These are phyloP conservation scores for Diddensiella transvaalensis DNA, from an alignment of 805 yeast species.

Conservation along the genomic window DNA sequence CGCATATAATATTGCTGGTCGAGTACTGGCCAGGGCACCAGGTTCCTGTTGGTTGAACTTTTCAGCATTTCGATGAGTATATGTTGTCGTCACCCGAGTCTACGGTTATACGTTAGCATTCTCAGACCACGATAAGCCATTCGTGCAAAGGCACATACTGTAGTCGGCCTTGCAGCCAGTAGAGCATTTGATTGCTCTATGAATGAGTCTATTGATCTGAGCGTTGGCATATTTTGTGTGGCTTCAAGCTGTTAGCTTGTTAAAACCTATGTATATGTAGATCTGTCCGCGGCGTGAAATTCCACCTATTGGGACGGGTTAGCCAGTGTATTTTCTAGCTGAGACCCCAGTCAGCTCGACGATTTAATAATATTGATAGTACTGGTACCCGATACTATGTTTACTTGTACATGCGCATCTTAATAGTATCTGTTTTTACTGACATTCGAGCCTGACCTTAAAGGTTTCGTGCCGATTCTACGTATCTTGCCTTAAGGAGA, in stretches of 20 bases:
- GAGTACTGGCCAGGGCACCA: slow-evolving; percentile 28
- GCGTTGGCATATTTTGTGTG: slow-evolving; percentile 13
- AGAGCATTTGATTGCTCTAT: slow-evolving; percentile 42
- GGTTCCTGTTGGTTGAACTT: slow-evolving; percentile 26
- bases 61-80: slow-evolving; percentile 34
- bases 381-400: too few species aligned
- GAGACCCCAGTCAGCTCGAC: not conserved
- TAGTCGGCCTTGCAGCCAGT: slow-evolving; percentile 42
- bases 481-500: too few species aligned
- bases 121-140: too few species aligned
- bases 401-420: too few species aligned
- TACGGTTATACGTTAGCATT: too few species aligned
- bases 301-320: not conserved
- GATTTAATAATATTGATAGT: too few species aligned
- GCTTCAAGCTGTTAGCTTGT: not conserved
- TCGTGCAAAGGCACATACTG: slow-evolving; percentile 28
- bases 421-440: too few species aligned
- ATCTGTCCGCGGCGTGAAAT: too few species aligned
- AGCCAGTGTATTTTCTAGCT: not conserved
- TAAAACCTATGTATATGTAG: too few species aligned
- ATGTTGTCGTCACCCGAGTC: slow-evolving; percentile 34
- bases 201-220: slow-evolving; percentile 38
- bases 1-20: slow-evolving; percentile 40
- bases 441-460: too few species aligned
- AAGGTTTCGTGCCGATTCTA: too few species aligned